A percentile compares a stretch with the other conserved stretches of the same genome.
Conservation (phyloP, 2,329 filamentous ascomycete genomes). For the Whalleya microplaca region DNA sequence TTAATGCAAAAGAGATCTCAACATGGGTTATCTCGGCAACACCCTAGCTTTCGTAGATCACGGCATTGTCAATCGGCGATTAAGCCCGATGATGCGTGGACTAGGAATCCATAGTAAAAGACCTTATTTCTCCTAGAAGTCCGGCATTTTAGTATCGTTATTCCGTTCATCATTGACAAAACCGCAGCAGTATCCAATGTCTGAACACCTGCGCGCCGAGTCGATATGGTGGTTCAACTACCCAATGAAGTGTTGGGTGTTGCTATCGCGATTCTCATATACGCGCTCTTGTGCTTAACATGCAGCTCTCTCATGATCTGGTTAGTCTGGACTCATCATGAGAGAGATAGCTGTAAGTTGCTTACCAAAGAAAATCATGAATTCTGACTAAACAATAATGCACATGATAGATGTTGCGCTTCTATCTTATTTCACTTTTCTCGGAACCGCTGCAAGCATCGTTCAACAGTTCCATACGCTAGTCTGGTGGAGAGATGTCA, state of each 20-base stretch:
- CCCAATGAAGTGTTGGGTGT: slow-evolving; percentile 39
- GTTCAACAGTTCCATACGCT: slow-evolving; percentile 49
- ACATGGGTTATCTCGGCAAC: slow-evolving; percentile 22
- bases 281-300: slow-evolving; percentile 41
- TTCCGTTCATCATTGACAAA: slow-evolving; percentile 2
- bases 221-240: slow-evolving; percentile 43
- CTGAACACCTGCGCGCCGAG: slow-evolving; percentile 16
- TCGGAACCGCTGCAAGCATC: slow-evolving; percentile 45
- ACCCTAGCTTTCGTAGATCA: slow-evolving; percentile 15
- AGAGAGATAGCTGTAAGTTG: slow-evolving; percentile 46
- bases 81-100: slow-evolving; percentile 3
- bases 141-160: neutral
- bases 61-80: slow-evolving; percentile 13
- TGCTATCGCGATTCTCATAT: slow-evolving; percentile 40
- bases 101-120: slow-evolving; percentile 8
- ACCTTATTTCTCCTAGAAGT: slow-evolving; percentile 12
- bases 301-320: slow-evolving; percentile 40
- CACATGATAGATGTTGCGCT: slow-evolving; percentile 44
- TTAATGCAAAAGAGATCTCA: slow-evolving; percentile 18
- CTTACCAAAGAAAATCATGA: neutral
- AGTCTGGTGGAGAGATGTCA: slow-evolving; percentile 44
- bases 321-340: slow-evolving; percentile 44
- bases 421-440: slow-evolving; percentile 41
- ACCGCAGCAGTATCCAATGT: slow-evolving; percentile 18
- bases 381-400: slow-evolving; percentile 6